These are phyloP conservation scores for Kernera saxatilis DNA, from an alignment of 345 rosid species.

Conservation along the genomic window DNA sequence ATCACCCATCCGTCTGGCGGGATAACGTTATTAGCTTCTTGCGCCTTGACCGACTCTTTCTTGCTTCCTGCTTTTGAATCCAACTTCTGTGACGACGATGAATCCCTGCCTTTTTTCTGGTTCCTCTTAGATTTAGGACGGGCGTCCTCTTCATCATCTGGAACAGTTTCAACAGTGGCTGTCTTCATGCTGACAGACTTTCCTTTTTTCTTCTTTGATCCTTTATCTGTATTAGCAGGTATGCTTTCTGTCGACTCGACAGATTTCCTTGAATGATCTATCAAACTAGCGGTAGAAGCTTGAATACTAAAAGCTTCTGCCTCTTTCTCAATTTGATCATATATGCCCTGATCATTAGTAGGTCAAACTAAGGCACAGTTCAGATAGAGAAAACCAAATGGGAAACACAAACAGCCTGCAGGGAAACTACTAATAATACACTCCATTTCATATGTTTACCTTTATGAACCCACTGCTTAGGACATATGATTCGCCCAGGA, in stretches of 20 bases:
- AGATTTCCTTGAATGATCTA: constrained; percentile 39
- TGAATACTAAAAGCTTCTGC: constrained; percentile 50
- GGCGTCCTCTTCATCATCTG: constrained; percentile 54
- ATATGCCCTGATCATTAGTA: constrained; percentile 53
- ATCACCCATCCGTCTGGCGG: constrained; percentile 82
- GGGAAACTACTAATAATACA: not conserved
- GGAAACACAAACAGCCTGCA: not conserved
- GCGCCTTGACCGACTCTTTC: constrained; percentile 53
- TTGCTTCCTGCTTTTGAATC: constrained; percentile 59
- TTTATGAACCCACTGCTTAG: constrained; percentile 76
- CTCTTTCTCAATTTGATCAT: constrained; percentile 75
- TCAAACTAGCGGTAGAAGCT: constrained; percentile 37
- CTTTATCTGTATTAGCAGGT: constrained; percentile 49
- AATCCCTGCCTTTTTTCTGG: constrained; percentile 77
- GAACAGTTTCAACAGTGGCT: constrained; percentile 40
- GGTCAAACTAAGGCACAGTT: constrained; percentile 20
- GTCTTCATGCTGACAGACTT: constrained; percentile 56
- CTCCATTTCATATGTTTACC: constrained; percentile 40
- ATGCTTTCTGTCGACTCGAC: constrained; percentile 45
- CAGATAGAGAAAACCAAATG: constrained; percentile 8
- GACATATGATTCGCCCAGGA: constrained; percentile 65
- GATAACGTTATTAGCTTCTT: constrained; percentile 47
- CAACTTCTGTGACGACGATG: constrained; percentile 46
- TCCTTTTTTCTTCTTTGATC: constrained; percentile 78
- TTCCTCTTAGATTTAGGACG: constrained; percentile 77